Percentiles rank a stretch among this genome's conserved stretches.
These are phyloP conservation scores for Ligustrum vulgare DNA, from an alignment of 257 asterid genomes.

Conservation along the genomic window DNA sequence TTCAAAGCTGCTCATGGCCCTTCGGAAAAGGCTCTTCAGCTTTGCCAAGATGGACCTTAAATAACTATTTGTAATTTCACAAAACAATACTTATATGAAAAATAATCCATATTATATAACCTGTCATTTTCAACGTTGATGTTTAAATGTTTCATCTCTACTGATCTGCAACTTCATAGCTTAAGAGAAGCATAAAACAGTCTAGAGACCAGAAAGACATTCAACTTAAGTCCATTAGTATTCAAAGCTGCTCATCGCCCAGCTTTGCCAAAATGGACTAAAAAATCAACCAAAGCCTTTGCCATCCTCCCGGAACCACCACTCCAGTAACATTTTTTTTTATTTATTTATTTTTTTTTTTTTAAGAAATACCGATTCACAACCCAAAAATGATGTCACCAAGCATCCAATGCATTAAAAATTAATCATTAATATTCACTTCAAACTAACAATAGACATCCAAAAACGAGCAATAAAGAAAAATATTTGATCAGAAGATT, in stretches of 20 bases:
- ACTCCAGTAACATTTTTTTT: background rate
- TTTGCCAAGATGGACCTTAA: constrained; percentile 66
- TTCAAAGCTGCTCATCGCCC: constrained; percentile 37
- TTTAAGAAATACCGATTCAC: background rate
- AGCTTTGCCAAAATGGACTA: constrained; percentile 48
- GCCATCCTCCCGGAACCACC: background rate
- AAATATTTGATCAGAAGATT: background rate
- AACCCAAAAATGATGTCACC: background rate
- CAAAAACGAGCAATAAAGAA: background rate
- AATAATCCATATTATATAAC: background rate
- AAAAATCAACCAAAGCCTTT: background rate
- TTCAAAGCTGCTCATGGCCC: constrained; percentile 55
- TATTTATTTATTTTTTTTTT: too few species aligned
- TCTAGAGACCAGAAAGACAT: constrained; percentile 28
- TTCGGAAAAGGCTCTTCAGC: constrained; percentile 28
- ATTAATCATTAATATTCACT: background rate
- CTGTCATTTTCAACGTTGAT: background rate
- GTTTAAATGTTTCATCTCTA: constrained; percentile 28
- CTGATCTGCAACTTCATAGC: constrained; percentile 35
- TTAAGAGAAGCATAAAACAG: constrained; percentile 25
- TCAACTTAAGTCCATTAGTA: constrained; percentile 39
- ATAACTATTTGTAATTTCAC: background rate
- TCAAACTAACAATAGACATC: too few species aligned
- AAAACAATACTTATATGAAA: background rate
- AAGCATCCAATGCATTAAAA: background rate